A percentile compares a stretch with the other conserved stretches of the same genome.
phyloP scores from a whole-genome alignment of 1,284 basidiomycete genomes.

The Malassezia sympodialis region DNA sequence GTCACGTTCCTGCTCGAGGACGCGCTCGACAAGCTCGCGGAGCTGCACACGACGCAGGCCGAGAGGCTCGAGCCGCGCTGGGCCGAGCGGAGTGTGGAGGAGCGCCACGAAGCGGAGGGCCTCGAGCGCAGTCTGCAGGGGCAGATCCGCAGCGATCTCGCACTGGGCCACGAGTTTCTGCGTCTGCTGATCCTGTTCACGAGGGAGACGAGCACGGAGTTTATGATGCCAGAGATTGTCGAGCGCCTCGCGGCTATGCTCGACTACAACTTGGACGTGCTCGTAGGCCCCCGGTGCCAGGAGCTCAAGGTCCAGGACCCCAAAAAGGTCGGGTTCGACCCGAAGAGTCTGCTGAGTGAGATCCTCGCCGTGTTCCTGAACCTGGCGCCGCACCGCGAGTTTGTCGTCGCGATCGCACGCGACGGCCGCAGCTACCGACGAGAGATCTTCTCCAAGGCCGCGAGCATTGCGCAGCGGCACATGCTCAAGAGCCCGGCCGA shows the following conservation, averaged over 20 bases:
- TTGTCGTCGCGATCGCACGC: slow-evolving; percentile 76
- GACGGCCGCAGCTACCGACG: slow-evolving; percentile 86
- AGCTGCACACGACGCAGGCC: slow-evolving; percentile 73
- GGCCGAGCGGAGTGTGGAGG: slow-evolving; percentile 57
- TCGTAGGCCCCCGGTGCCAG: slow-evolving; percentile 71
- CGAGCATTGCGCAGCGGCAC: slow-evolving; percentile 59
- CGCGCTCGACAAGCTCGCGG: slow-evolving; percentile 74
- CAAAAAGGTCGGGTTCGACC: slow-evolving; percentile 82
- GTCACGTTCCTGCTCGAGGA: slow-evolving; percentile 97
- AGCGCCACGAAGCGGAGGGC: slow-evolving; percentile 75
- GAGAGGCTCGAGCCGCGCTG: slow-evolving; percentile 70
- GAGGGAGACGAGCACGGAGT: slow-evolving; percentile 77
- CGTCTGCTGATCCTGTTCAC: slow-evolving; percentile 84
- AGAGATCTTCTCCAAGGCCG: slow-evolving; percentile 72
- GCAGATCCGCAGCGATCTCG: slow-evolving; percentile 72
- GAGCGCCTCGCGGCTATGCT: slow-evolving; percentile 91
- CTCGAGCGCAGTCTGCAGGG: slow-evolving; percentile 68
- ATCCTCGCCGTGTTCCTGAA: slow-evolving; percentile 87
- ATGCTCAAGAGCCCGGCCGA: slow-evolving; percentile 71
- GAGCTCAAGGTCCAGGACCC: slow-evolving; percentile 76
- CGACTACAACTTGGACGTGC: slow-evolving; percentile 81
- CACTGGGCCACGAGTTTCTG: slow-evolving; percentile 76
- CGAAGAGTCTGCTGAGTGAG: slow-evolving; percentile 70
- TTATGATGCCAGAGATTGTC: slow-evolving; percentile 93
- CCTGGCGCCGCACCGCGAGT: slow-evolving; percentile 66